Base-by-base conservation (phyloP, 345 rosid genomes). In the Ricinus communis region DNA sequence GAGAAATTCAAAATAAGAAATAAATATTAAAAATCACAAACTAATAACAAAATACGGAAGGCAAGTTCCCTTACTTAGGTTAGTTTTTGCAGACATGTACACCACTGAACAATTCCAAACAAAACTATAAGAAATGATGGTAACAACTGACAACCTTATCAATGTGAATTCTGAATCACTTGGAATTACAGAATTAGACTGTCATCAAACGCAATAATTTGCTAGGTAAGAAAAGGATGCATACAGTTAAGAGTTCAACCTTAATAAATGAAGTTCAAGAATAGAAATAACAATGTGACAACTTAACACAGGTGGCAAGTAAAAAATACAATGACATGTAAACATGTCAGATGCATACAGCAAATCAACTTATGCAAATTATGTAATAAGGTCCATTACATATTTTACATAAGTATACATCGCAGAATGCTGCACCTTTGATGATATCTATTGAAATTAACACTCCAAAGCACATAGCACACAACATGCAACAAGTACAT, bases 401-500 rank as follows among this genome's bases (percentile, higher is more conserved):
- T 15, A 1, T 28, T 30, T n/a, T 16, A 58, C n/a, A 2, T 21
- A 56, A 27, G 14, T 2, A 16, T 38, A 33, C 31, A 2, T 4
- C 8, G 8, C 27, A 9, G 12, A 25, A 60, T 4, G 15, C 18
- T 33, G 14, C 30, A 31, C 14, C 27, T 45, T 45, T 16, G 11
- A 21, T 58, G 31, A 22, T 45, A 69, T 30, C 18, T 22, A 7
- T 56, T 45, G 28, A 56, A 24, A 12, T 43, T 45, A 18, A 19
- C 43, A 13, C 21, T 21, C 13, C 19, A 49, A 49, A 21, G 18
- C 50, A 45, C 16, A 19, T 10, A 11, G 45, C 8, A 24, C 25
- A 7, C 49, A 68, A 15, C 36, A 54, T 21, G 43, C 65, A 18
- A 69, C 5, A 49, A 45, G 46, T 38, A 40, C 28, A 77, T 54